Evolutionary conservation across 257 asterid species (phyloP).

Genomic region (Capsicum baccatum): DNA sequence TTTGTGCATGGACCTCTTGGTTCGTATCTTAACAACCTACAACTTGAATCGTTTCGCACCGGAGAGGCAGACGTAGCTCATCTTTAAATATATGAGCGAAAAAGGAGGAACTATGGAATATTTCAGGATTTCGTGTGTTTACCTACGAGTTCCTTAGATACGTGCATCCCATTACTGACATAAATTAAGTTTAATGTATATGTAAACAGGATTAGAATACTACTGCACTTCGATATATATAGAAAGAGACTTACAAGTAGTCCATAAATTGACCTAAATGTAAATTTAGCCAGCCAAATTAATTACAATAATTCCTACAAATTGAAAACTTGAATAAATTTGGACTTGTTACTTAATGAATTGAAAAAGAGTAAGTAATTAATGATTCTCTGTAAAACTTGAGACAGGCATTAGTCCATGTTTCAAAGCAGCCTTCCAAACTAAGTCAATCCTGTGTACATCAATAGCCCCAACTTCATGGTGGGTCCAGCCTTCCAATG

Average conservation of each 20-base stretch:
- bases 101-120: no score
- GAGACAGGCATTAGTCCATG: slow-evolving; percentile 79
- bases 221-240: not conserved
- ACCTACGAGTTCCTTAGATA: no score
- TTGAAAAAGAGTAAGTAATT: not conserved
- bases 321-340: slow-evolving; percentile 21
- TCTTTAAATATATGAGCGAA: no score
- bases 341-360: slow-evolving; percentile 21
- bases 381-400: slow-evolving; percentile 22
- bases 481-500: slow-evolving; percentile 83
- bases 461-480: slow-evolving; percentile 95
- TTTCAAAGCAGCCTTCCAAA: slow-evolving; percentile 85
- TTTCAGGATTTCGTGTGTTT: no score
- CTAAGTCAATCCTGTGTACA: slow-evolving; percentile 72
- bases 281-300: not conserved
- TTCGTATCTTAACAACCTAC: no score
- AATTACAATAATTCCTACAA: not conserved
- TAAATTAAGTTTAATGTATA: no score
- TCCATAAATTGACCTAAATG: not conserved
- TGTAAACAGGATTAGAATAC: no score
- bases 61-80: no score
- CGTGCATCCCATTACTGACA: no score
- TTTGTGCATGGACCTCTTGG: no score
- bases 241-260: not conserved
- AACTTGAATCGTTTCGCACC: no score